These are phyloP conservation scores for Casuarina cunninghamiana DNA, from an alignment of 306 rosid genomes.

Conservation along the genomic window DNA sequence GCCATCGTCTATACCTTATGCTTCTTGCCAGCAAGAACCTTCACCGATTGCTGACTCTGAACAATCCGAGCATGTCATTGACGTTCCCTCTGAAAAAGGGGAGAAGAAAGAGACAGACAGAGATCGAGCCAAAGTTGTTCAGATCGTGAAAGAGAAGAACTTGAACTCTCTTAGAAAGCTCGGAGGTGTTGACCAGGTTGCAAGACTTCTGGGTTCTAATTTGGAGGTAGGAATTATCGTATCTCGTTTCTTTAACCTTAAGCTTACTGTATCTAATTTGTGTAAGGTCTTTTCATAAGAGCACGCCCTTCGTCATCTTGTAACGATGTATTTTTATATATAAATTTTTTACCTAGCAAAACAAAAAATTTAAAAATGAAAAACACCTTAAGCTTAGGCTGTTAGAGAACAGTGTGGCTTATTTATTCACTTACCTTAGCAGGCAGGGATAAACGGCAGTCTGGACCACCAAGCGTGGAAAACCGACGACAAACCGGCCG, in stretches of 20 bases:
- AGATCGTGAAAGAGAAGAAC: constrained; percentile 41
- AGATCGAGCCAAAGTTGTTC: constrained; percentile 9
- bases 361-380: no score
- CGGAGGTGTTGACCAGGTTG: constrained; percentile 42
- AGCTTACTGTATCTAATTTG: no score
- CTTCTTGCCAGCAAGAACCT: constrained; percentile 3
- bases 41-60: not conserved
- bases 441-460: not conserved
- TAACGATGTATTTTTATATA: no score
- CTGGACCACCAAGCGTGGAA: constrained; percentile 1
- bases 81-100: not conserved
- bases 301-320: no score
- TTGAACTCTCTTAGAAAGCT: constrained; percentile 13
- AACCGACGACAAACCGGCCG: not conserved
- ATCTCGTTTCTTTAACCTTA: no score
- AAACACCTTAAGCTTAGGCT: not conserved
- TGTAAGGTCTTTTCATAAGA: not conserved
- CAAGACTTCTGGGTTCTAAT: constrained; percentile 15
- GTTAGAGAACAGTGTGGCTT: not conserved
- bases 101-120: not conserved
- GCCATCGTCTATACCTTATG: constrained; percentile 6
- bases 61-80: constrained; percentile 23
- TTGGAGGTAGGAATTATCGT: constrained; percentile 35
- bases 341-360: no score
- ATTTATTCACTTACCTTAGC: not conserved